These are phyloP conservation scores for Tagetes erecta DNA, from an alignment of 129 eudicot species.

Conservation along the genomic window DNA sequence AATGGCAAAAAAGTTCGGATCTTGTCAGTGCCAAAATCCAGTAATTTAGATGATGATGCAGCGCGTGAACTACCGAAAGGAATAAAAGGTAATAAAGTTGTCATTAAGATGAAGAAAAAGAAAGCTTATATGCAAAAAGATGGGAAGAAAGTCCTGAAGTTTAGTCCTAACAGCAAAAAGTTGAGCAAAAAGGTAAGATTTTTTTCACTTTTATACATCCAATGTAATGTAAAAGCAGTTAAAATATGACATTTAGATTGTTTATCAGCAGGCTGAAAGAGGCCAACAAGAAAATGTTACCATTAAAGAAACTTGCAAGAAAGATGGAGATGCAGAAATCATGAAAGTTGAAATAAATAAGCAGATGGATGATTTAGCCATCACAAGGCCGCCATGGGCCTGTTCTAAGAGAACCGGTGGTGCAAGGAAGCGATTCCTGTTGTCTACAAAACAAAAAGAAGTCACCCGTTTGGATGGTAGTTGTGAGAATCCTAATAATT, in stretches of 20 bases:
- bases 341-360: conserved; percentile 10
- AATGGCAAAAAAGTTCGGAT: conserved; percentile 81
- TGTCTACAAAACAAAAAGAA: conserved; percentile 3
- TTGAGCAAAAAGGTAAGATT: conserved; percentile 43
- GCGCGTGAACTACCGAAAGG: conserved; percentile 35
- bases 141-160: conserved; percentile 34
- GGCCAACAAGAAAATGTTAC: conserved; percentile 30
- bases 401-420: conserved; percentile 54
- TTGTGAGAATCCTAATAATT: conserved; percentile 10
- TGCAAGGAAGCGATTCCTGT: conserved; percentile 32
- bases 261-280: conserved; percentile 40
- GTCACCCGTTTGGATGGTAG: conserved; percentile 2
- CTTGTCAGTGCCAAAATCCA: conserved; percentile 46
- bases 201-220: background rate
- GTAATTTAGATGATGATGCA: conserved; percentile 20
- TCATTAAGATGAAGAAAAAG: conserved; percentile 42
- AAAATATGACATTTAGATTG: background rate
- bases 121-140: conserved; percentile 34
- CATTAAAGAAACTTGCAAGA: conserved; percentile 20
- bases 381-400: conserved; percentile 49
- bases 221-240: background rate
- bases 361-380: conserved; percentile 19
- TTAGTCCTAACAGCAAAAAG: conserved; percentile 29
- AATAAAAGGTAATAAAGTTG: conserved; percentile 38
- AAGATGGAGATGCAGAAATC: conserved; percentile 10